Percentiles rank a stretch among this genome's conserved stretches.
These are phyloP conservation scores for Coniferiporia sulphurascens DNA, from an alignment of 1,284 basidiomycete genomes.

Conservation along the genomic window DNA sequence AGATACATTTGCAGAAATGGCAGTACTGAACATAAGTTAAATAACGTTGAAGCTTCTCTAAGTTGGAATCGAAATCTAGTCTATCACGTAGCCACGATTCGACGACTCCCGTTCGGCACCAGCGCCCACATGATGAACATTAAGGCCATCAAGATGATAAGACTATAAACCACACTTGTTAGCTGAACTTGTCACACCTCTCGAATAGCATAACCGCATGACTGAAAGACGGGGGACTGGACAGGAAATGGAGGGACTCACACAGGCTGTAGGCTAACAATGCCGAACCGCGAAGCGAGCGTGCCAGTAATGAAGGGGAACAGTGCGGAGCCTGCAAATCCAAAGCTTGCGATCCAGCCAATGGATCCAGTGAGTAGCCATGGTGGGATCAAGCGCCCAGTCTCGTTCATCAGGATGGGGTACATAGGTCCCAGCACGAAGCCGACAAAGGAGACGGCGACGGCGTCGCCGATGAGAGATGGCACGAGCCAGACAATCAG, in stretches of 20 bases:
- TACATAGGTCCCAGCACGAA: slow-evolving; percentile 51
- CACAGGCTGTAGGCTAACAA: slow-evolving; percentile 51
- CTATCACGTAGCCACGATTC: background rate
- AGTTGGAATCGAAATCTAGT: background rate
- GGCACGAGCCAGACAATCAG: slow-evolving; percentile 57
- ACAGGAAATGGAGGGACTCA: slow-evolving; percentile 28
- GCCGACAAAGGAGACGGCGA: slow-evolving; percentile 51
- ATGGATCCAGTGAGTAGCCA: slow-evolving; percentile 50
- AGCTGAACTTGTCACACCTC: background rate
- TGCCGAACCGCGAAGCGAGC: slow-evolving; percentile 44
- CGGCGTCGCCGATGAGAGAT: slow-evolving; percentile 44
- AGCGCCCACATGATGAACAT: slow-evolving; percentile 42
- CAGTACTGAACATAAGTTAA: too few species aligned
- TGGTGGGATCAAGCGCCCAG: slow-evolving; percentile 42
- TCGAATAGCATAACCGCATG: background rate
- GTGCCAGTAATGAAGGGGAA: slow-evolving; percentile 55
- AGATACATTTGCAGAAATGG: too few species aligned
- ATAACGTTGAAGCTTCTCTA: too few species aligned
- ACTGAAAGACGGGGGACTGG: too few species aligned
- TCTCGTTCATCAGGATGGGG: slow-evolving; percentile 49
- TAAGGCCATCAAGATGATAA: slow-evolving; percentile 41
- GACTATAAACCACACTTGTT: slow-evolving; percentile 25
- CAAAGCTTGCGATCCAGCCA: slow-evolving; percentile 41
- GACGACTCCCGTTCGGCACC: slow-evolving; percentile 28
- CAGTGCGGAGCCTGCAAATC: slow-evolving; percentile 34